A percentile compares a stretch with the other conserved stretches of the same genome.
phyloP scores from a whole-genome alignment of 2,329 filamentous ascomycete genomes.

The Leptographium procerum region DNA sequence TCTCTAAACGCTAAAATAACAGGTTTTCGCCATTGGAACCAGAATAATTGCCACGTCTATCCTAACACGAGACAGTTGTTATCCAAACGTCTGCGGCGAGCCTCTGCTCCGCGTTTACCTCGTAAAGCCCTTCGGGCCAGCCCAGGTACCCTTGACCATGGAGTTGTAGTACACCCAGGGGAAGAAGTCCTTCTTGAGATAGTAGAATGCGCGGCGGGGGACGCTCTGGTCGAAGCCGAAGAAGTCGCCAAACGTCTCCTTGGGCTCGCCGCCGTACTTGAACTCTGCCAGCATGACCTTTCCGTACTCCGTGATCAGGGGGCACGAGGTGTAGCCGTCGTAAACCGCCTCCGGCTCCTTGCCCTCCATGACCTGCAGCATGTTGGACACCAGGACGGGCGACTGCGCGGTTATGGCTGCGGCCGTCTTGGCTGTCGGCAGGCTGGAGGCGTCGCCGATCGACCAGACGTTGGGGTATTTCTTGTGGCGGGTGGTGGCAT shows the following conservation, averaged over 20 bases:
- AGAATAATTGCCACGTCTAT: background rate
- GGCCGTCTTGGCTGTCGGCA: constrained; percentile 42
- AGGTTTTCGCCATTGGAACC: background rate
- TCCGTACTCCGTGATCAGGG: constrained; percentile 30
- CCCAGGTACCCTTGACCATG: constrained; percentile 45
- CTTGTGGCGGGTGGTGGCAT: constrained; percentile 38
- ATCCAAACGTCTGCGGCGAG: too few relatives aligned
- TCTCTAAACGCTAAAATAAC: too few relatives aligned
- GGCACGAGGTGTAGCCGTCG: constrained; percentile 34
- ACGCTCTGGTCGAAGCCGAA: constrained; percentile 25
- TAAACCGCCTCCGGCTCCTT: constrained; percentile 22
- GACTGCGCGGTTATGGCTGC: constrained; percentile 32
- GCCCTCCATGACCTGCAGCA: constrained; percentile 24
- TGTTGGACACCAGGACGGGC: constrained; percentile 30
- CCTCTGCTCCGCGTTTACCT: background rate
- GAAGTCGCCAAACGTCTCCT: constrained; percentile 28
- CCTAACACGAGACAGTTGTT: background rate
- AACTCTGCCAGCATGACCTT: constrained; percentile 37
- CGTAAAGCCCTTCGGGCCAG: constrained; percentile 34
- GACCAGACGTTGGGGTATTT: constrained; percentile 48
- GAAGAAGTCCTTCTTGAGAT: constrained; percentile 37
- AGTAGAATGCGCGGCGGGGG: constrained; percentile 27
- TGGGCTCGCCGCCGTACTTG: constrained; percentile 33
- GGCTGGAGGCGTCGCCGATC: constrained; percentile 44
- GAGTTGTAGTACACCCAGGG: constrained; percentile 43